Evolutionary conservation across 1,284 basidiomycete genomes (phyloP), one percentile per base, ranked within the genome.

Genomic region (Irpex lacteus): DNA sequence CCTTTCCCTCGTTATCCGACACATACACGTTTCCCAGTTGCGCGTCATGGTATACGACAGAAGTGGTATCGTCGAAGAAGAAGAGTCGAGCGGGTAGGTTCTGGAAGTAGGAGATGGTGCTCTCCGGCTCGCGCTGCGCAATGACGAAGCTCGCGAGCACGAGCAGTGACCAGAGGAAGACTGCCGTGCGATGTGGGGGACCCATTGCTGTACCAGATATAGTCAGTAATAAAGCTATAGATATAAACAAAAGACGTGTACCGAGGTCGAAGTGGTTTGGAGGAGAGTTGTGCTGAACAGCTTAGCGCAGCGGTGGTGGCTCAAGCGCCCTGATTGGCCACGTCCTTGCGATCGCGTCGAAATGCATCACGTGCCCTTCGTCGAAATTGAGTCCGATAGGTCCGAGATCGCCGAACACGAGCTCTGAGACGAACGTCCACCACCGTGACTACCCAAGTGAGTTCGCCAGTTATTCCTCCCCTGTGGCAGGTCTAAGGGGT

Each of bases 31-130:
- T 82, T 9, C 90, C 86, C 9, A 84, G 80, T 18, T 85, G 71
- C 1, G 86, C 77, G 75, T 98, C 96, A 74, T 96, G 93, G 72
- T 94, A 95, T 60, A 98, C 80, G 7, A 90, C 90, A 64, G 84
- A 83, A 50, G 89, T 77, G 5, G 93, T 90, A 78, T 98, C 96
- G 69, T 97, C 92, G 78, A 98, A 97, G 83, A 96, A 98, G 81
- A 92, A 91, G 61, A 98, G 76, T 69, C 86, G 82, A n/a, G 84
- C 83, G 0, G 96, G 96, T n/a, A 94, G 78, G 74, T 93, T 92
- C 59, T 80, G 70, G 73, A 92, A 92, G 63, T 80, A 77, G 40
- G 75, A 81, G 60, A 89, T 70, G 5, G 76, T 69, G 65, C 75
- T 69, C 64, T 80, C 69, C 64, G 82, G 81, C 8, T 77, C 72